phyloP scores from a whole-genome alignment of 495 filamentous ascomycete species.

The Penicillium malachiteum region DNA sequence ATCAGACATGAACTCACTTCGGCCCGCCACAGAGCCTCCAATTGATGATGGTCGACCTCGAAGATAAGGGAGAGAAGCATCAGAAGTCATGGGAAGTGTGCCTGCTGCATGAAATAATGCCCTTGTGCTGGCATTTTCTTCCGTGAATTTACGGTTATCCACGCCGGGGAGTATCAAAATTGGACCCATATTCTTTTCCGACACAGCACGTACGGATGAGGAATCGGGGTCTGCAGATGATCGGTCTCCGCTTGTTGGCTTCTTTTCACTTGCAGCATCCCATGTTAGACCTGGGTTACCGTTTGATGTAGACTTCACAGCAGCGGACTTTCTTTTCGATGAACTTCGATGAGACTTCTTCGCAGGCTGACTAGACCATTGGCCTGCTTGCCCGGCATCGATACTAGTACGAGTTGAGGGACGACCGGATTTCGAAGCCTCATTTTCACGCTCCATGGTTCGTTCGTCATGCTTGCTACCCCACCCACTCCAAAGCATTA shows the following conservation, averaged over 20 bases:
- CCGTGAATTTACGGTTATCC: conserved; percentile 25
- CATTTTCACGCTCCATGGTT: conserved; percentile 55
- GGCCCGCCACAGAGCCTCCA: conserved; percentile 30
- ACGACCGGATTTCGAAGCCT: conserved; percentile 23
- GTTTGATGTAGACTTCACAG: neutral
- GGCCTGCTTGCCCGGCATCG: conserved; percentile 36
- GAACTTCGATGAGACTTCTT: conserved; percentile 1
- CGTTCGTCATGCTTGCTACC: conserved; percentile 83
- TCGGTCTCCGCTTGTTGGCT: conserved; percentile 4
- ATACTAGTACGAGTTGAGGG: conserved; percentile 31
- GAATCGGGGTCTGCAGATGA: conserved; percentile 8
- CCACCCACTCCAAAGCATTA: conserved; percentile 81
- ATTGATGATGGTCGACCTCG: conserved; percentile 26
- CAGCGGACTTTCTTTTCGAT: neutral
- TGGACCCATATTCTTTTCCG: conserved; percentile 24
- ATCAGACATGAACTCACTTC: conserved; percentile 36
- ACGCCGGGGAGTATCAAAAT: conserved; percentile 35
- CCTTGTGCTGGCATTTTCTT: conserved; percentile 40
- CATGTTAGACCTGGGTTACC: conserved; percentile 8
- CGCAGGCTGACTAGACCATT: conserved; percentile 27
- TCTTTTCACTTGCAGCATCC: conserved; percentile 14
- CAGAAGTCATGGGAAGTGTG: conserved; percentile 26
- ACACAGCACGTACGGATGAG: conserved; percentile 4
- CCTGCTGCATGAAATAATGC: conserved; percentile 37
- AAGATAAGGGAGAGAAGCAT: conserved; percentile 19